These are phyloP conservation scores for Oryza glaberrima DNA, from an alignment of 176 grass and related monocot species.

Conservation along the genomic window DNA sequence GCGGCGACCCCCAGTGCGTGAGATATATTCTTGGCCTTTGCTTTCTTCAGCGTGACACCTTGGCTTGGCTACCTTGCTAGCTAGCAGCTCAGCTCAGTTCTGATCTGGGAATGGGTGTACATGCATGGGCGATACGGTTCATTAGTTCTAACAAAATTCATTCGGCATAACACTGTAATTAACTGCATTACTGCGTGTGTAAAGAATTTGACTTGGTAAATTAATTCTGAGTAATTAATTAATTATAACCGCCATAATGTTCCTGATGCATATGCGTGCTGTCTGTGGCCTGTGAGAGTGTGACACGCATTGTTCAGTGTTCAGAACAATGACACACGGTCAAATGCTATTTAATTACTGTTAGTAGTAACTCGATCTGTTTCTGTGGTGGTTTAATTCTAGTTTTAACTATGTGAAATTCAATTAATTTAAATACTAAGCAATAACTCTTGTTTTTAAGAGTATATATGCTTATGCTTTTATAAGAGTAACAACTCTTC, in stretches of 20 bases:
- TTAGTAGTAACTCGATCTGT: not conserved
- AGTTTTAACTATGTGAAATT: not conserved
- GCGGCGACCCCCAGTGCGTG: not conserved
- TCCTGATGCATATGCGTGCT: too few species aligned
- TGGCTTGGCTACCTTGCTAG: not conserved
- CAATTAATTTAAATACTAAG: not conserved
- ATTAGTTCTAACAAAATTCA: not conserved
- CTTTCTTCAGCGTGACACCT: slow-evolving; percentile 24
- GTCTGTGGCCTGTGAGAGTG: too few species aligned
- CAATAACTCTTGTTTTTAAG: not conserved
- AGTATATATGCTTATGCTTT: not conserved
- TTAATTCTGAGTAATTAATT: not conserved
- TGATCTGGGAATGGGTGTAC: not conserved
- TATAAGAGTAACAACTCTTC: not conserved
- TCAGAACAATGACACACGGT: not conserved
- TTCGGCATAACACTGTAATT: not conserved
- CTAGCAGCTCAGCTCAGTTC: too few species aligned
- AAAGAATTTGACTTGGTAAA: not conserved
- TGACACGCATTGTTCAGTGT: not conserved
- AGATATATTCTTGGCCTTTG: not conserved
- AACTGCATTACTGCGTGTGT: not conserved
- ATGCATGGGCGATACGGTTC: not conserved
- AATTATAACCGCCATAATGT: not conserved
- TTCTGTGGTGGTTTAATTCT: not conserved
- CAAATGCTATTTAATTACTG: not conserved